A percentile compares a stretch with the other conserved stretches of the same genome.
Conservation (phyloP, 2,329 filamentous ascomycete genomes). For the Aspergillus phoenicis region DNA sequence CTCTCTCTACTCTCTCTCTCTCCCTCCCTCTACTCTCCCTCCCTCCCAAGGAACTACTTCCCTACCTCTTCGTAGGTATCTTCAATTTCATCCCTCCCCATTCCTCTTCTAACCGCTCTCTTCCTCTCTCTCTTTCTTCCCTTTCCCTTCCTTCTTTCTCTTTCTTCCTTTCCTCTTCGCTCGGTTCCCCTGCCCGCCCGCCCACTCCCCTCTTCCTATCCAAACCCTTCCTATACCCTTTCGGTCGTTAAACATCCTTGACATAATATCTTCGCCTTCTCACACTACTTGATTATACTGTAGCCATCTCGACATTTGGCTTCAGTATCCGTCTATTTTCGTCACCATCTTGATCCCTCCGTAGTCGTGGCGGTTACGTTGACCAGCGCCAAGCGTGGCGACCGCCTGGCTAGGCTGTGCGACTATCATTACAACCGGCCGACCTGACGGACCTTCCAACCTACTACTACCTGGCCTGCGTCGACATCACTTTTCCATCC, state of each 20-base stretch:
- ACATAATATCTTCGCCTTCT: constrained; percentile 2
- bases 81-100: background rate
- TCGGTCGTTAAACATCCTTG: constrained; percentile 3
- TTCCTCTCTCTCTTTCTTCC: constrained; percentile 3
- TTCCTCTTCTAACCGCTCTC: constrained; percentile 6
- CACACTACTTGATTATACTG: background rate
- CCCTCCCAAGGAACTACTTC: background rate
- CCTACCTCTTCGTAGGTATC: background rate
- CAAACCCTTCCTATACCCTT: constrained; percentile 8
- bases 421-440: constrained; percentile 20
- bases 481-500: constrained; percentile 9
- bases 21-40: constrained; percentile 9
- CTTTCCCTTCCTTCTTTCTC: constrained; percentile 17
- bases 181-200: background rate
- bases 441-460: constrained; percentile 12
- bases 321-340: constrained; percentile 2
- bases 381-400: constrained; percentile 29
- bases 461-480: constrained; percentile 10
- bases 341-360: background rate
- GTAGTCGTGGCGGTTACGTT: constrained; percentile 21
- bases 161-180: constrained; percentile 15
- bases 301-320: constrained; percentile 2
- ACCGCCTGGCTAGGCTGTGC: constrained; percentile 33
- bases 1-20: constrained; percentile 13
- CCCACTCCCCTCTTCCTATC: background rate